Evolutionary conservation across 352 stramenopile genomes (phyloP).

Genomic region (Blastocystis hominis): DNA sequence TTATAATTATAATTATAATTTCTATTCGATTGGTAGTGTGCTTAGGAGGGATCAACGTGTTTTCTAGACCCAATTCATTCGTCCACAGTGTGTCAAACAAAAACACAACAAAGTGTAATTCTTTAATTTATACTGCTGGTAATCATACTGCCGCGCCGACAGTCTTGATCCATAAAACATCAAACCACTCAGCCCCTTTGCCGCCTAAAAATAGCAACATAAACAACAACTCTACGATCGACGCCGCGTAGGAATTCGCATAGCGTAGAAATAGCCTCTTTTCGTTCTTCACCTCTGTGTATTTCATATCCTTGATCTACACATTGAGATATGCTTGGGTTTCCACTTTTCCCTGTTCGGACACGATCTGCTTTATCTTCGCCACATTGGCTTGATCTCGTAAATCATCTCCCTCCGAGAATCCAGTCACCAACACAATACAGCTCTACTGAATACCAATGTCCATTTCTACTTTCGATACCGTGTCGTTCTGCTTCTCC

Average conservation of each 20-base stretch:
- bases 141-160: constrained; percentile 4
- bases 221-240: background rate
- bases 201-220: background rate
- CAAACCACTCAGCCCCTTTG: background rate
- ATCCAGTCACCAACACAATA: constrained; percentile 8
- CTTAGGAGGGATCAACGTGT: too few relatives aligned
- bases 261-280: constrained; percentile 31
- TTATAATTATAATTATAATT: background rate
- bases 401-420: constrained; percentile 32
- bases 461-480: background rate
- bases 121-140: background rate
- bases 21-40: too few relatives aligned
- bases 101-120: background rate
- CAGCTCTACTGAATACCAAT: background rate
- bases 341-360: constrained; percentile 31
- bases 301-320: constrained; percentile 52
- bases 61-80: too few relatives aligned
- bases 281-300: constrained; percentile 11
- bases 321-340: background rate
- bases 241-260: constrained; percentile 27
- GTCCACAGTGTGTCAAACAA: background rate
- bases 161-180: background rate
- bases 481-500: background rate
- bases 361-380: background rate
- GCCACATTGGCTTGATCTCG: background rate